Evolutionary conservation across 2,329 filamentous ascomycete species (phyloP).

Genomic region (Aspergillus pseudotamarii): DNA sequence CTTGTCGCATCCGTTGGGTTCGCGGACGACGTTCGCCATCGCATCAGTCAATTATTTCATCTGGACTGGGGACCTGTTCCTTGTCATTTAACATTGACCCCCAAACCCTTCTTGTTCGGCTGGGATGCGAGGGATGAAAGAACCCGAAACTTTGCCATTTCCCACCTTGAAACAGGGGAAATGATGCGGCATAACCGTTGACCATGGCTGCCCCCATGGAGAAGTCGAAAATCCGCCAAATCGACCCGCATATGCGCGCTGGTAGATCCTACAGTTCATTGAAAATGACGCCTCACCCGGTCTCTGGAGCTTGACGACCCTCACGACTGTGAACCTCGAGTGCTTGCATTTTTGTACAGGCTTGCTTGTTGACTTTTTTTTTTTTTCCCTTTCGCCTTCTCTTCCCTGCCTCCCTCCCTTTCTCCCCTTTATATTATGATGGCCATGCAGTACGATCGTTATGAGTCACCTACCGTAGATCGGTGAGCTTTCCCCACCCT

Average conservation of each 20-base stretch:
- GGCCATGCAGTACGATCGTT: constrained; percentile 16
- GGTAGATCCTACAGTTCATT: constrained; percentile 22
- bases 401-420: neutral
- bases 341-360: constrained; percentile 4
- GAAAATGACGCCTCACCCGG: constrained; percentile 30
- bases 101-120: constrained; percentile 11
- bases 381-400: constrained; percentile 3
- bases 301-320: constrained; percentile 9
- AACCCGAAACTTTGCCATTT: constrained; percentile 16
- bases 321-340: constrained; percentile 8
- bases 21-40: too few relatives aligned
- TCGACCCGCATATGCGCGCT: constrained; percentile 22
- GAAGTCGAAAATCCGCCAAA: constrained; percentile 13
- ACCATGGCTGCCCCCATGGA: constrained; percentile 14
- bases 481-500: constrained; percentile 15
- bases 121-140: constrained; percentile 23
- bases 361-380: neutral
- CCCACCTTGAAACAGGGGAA: constrained; percentile 26
- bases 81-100: neutral
- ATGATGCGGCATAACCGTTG: constrained; percentile 24
- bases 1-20: neutral
- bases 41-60: neutral
- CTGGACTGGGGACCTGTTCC: neutral
- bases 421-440: constrained; percentile 3
- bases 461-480: constrained; percentile 11